Base-by-base conservation (phyloP, 2,329 filamentous ascomycete genomes). In the Cercospora zeina region DNA sequence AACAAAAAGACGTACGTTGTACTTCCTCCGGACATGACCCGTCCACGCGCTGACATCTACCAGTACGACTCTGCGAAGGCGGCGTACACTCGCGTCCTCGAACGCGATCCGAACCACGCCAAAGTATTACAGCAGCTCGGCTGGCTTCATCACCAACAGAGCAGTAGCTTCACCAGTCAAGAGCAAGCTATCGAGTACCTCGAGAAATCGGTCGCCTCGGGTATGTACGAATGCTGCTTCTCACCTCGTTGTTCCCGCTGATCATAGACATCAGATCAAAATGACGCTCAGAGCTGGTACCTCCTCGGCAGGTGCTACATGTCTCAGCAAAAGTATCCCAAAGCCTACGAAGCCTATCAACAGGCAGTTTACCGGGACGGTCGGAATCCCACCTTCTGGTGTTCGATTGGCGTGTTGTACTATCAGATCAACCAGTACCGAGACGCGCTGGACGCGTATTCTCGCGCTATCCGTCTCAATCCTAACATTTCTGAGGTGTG, bases 371-470 rank as follows among this genome's bases (percentile, higher is more conserved):
- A 99, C 75, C 91, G 95, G 61, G 95, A 99, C 75, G 95, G 95
- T 34, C 89, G 95, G 69, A 97, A 97, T 75, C 95, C 95, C 16
- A 97, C 95, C 1, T 99, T 97, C 81, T 99, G 95, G 95, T 97
- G 95, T 81, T 97, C 93, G 9, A 99, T 99, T 74, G 95, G 95
- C 75, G 95, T 99, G 14, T 84, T 99, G 63, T 99, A 99, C 77
- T 99, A 97, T 79, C 95, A 97, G 79, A 99, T 99, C 81, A 99
- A 97, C 78, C 95, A 99, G 80, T 99, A 99, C 79, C 88, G 95
- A 62, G 95, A 99, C 81, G 95, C 95, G 2, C 85, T 99, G 58
- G 95, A 99, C 80, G 95, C 95, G 39, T 99, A 97, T 78, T 97
- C 93, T 65, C 90, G 95, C 64, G 95, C 95, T 51, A 99, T 97